Percentiles rank a stretch among this genome's conserved stretches.
Evolutionary conservation across 106 monocot genomes (phyloP).

Genomic region (Dendrobium nobile): DNA sequence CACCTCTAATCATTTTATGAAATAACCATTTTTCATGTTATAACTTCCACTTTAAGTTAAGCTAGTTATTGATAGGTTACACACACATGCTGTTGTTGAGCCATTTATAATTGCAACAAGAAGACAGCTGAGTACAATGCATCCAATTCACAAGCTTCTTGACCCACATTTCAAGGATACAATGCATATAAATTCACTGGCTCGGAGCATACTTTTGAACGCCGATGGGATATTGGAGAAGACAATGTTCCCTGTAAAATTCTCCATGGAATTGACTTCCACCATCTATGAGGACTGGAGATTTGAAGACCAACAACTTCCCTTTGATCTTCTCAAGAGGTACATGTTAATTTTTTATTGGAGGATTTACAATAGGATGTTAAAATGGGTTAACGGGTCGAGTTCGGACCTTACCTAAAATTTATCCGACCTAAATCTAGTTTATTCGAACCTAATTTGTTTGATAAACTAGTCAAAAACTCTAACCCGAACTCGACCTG

Average conservation of each 20-base stretch:
- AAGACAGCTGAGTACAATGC: slow-evolving; percentile 67
- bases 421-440: too few relatives aligned
- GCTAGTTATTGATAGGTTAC: slow-evolving; percentile 29
- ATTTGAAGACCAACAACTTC: slow-evolving; percentile 61
- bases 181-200: slow-evolving; percentile 66
- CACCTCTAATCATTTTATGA: too few relatives aligned
- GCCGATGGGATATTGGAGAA: slow-evolving; percentile 71
- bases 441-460: too few relatives aligned
- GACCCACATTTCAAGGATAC: slow-evolving; percentile 80
- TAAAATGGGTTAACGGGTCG: too few relatives aligned
- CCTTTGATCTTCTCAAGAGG: slow-evolving; percentile 73
- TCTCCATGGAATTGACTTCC: slow-evolving; percentile 51
- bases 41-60: too few relatives aligned
- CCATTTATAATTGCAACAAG: slow-evolving; percentile 67
- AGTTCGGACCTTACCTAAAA: too few relatives aligned
- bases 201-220: slow-evolving; percentile 44
- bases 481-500: too few relatives aligned
- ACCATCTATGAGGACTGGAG: slow-evolving; percentile 50
- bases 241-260: slow-evolving; percentile 64
- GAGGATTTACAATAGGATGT: too few relatives aligned
- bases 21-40: too few relatives aligned
- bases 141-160: slow-evolving; percentile 63
- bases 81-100: slow-evolving; percentile 63
- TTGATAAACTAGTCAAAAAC: too few relatives aligned
- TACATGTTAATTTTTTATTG: not conserved